Evolutionary conservation across 1,284 basidiomycete species (phyloP), one percentile per base, ranked within the genome.

Genomic region (Rhodotorula sp.): DNA sequence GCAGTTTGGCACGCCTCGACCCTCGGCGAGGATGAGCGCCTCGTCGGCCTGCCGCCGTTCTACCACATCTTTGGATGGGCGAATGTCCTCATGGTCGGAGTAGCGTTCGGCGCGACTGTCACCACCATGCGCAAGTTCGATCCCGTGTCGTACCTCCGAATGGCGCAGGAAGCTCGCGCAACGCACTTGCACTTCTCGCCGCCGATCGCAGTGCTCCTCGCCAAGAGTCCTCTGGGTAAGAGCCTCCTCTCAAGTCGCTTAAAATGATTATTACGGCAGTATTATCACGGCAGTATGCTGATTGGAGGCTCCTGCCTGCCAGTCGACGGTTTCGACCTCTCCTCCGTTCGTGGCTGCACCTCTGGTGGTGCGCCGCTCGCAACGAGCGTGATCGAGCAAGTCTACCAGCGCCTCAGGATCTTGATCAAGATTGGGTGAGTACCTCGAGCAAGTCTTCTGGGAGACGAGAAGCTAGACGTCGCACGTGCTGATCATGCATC

Each of bases 131-230:
- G 72, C 56, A 80, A 80, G 70, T 82, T 82, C 70, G 80, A 81
- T 62, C 79, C 81, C 0, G 75, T 72, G 26, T 69, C 76, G 61
- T 82, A 80, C 72, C 78, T 82, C 29, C 62, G 73, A 22, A 75
- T 80, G 45, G 75, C 79, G 18, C 76, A 80, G 49, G 76, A 77
- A 22, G 77, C 79, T 53, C 75, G 78, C 17, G 79, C 79, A 3
- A 82, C 82, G 0, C 79, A 79, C 65, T 74, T 80, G 17, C 81
- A 82, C 68, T 81, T 82, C 64, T 80, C 80, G 2, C 81, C 82
- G 14, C 82, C 82, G 6, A 76, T 82, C 22, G 82, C 80, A 14
- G 79, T 81, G 33, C 78, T 79, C 0, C 74, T 82, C 26, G 78
- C 79, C 26, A 79, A 80, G 48, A 79, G 78, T 20, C 78, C 79